Conservation (phyloP, 768 basidiomycete species). For the Kondoa malvinella region DNA sequence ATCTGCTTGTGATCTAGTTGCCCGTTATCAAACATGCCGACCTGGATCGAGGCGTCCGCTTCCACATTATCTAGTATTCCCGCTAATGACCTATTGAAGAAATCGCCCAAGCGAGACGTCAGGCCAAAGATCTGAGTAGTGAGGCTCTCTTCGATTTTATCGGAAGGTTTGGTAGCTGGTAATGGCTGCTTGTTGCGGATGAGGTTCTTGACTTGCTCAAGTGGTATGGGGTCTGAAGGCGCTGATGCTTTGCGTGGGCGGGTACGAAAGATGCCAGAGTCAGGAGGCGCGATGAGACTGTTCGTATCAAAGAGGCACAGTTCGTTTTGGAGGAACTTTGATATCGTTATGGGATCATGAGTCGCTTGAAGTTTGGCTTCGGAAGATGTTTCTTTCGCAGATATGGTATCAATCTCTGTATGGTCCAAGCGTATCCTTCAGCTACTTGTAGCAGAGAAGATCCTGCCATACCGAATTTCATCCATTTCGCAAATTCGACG, state of each 20-base stretch:
- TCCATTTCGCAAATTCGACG: conserved; percentile 24
- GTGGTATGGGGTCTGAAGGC: background rate
- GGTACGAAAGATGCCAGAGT: background rate
- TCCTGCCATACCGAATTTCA: conserved; percentile 22
- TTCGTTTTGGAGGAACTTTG: conserved; percentile 6
- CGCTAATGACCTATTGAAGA: background rate
- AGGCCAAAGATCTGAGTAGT: background rate
- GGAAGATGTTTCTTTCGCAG: conserved; percentile 15
- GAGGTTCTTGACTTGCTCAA: background rate
- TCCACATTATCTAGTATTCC: background rate
- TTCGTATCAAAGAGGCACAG: background rate
- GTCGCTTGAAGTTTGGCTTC: conserved; percentile 4
- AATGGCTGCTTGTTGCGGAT: background rate
- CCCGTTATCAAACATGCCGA: background rate
- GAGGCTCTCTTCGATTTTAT: background rate
- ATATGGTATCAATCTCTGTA: conserved; percentile 23
- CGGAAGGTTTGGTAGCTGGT: background rate
- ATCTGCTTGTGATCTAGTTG: background rate
- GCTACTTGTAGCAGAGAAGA: no score
- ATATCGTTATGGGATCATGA: conserved; percentile 11
- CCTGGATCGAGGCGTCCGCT: background rate
- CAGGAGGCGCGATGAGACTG: background rate
- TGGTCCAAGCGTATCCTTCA: background rate
- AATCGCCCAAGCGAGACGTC: background rate
- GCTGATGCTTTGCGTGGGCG: background rate